Conservation (phyloP, 2,329 filamentous ascomycete species). For the Leptoxyphium fumago region DNA sequence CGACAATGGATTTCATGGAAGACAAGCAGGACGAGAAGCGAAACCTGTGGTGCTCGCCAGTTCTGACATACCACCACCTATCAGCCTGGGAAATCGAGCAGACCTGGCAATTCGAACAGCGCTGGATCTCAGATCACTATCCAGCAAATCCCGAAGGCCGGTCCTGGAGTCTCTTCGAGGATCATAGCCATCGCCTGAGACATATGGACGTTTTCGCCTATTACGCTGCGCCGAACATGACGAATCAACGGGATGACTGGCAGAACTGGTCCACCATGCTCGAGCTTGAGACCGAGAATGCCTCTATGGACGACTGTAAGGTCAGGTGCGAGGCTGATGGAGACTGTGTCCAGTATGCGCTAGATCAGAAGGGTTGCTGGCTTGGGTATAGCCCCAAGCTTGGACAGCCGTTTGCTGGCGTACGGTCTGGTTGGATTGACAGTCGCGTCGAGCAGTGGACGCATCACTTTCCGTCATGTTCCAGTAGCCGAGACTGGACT, state of each 20-base stretch:
- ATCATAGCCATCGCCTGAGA: constrained; percentile 2
- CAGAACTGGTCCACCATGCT: constrained; percentile 12
- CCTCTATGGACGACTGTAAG: constrained; percentile 11
- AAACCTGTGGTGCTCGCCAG: constrained; percentile 10
- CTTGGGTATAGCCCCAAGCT: constrained; percentile 7
- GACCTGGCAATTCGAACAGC: constrained; percentile 10
- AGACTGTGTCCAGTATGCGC: constrained; percentile 14
- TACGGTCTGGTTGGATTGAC: constrained; percentile 12
- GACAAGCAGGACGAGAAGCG: constrained; percentile 4
- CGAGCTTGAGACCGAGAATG: constrained; percentile 4
- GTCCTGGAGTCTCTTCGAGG: neutral
- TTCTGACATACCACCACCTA: constrained; percentile 10
- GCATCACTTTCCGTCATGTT: neutral
- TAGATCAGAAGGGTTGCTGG: constrained; percentile 9
- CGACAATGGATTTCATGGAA: constrained; percentile 11
- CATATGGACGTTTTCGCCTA: constrained; percentile 18
- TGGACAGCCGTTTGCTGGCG: constrained; percentile 6
- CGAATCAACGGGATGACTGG: constrained; percentile 10
- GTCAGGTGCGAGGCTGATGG: constrained; percentile 8
- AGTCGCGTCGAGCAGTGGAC: constrained; percentile 9
- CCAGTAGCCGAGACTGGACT: neutral
- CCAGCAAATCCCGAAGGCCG: neutral
- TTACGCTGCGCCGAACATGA: constrained; percentile 13
- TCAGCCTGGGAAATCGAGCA: constrained; percentile 5
- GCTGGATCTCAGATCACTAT: constrained; percentile 4